Percentiles rank a stretch among this genome's conserved stretches.
Conservation (phyloP, 2,329 filamentous ascomycete species). For the Talaromyces sp. region DNA sequence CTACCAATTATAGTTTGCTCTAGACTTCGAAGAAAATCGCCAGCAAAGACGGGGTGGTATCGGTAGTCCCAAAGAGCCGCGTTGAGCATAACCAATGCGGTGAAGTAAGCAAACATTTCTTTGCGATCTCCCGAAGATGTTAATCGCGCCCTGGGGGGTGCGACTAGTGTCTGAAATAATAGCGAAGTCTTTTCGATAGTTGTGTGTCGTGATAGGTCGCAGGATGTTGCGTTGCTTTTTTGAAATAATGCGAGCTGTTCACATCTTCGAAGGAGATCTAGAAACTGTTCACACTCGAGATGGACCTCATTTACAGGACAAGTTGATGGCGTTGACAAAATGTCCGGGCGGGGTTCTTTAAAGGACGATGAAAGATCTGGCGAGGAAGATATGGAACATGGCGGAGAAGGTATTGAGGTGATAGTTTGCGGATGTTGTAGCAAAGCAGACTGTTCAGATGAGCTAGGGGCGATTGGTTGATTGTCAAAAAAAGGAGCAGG, state of each 20-base stretch:
- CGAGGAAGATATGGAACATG: constrained; percentile 20
- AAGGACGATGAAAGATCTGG: constrained; percentile 11
- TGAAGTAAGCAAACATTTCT: constrained; percentile 41
- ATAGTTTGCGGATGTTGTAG: constrained; percentile 5
- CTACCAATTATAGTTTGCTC: constrained; percentile 36
- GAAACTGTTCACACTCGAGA: constrained; percentile 41
- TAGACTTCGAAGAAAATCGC: constrained; percentile 37
- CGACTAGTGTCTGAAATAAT: constrained; percentile 36
- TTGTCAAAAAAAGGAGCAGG: constrained; percentile 39
- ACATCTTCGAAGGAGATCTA: constrained; percentile 41
- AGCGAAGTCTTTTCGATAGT: constrained; percentile 35
- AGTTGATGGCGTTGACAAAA: background rate
- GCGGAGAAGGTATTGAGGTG: constrained; percentile 26
- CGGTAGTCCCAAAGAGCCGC: constrained; percentile 46
- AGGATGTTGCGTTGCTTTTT: constrained; percentile 18
- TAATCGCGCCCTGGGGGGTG: constrained; percentile 36
- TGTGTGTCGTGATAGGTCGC: constrained; percentile 24
- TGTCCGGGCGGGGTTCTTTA: constrained; percentile 3
- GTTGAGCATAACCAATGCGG: constrained; percentile 42
- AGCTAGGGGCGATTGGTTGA: background rate
- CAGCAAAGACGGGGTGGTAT: constrained; percentile 29
- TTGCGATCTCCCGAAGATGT: constrained; percentile 41
- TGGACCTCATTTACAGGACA: constrained; percentile 35
- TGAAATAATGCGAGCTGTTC: constrained; percentile 41
- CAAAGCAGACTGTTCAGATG: constrained; percentile 14